Evolutionary conservation across 495 filamentous ascomycete genomes (phyloP).

Genomic region (Xylaria flabelliformis): DNA sequence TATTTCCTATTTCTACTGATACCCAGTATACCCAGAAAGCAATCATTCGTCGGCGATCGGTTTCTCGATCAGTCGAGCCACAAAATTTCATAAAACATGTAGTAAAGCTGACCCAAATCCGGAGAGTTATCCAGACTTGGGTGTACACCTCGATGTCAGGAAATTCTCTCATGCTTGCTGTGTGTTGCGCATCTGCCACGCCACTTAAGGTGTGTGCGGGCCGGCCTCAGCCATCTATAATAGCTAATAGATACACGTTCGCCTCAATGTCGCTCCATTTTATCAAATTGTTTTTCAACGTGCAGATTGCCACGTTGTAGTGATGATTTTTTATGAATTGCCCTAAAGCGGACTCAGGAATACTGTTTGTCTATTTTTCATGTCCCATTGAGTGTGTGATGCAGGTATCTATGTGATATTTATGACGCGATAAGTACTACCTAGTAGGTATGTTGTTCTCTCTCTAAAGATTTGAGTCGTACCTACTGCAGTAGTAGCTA

Average conservation of each 20-base stretch:
- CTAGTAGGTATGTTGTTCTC: too few species aligned
- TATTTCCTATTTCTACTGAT: conserved; percentile 46
- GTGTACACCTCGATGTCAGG: conserved; percentile 24
- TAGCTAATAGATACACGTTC: conserved; percentile 47
- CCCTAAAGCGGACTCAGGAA: too few species aligned
- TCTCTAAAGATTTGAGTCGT: too few species aligned
- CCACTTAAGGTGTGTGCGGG: conserved; percentile 33
- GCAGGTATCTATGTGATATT: too few species aligned
- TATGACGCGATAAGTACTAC: too few species aligned
- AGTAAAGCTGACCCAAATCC: conserved; percentile 14
- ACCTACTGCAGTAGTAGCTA: too few species aligned
- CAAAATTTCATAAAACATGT: conserved; percentile 13
- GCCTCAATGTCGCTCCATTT: conserved; percentile 24
- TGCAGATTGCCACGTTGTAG: not conserved
- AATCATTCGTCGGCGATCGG: conserved; percentile 30
- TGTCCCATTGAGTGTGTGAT: too few species aligned
- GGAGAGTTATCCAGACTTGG: conserved; percentile 2
- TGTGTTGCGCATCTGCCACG: conserved; percentile 31
- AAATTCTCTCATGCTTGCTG: conserved; percentile 26
- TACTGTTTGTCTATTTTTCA: too few species aligned
- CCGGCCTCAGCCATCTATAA: conserved; percentile 43
- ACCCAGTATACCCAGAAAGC: conserved; percentile 46
- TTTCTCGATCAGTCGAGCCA: conserved; percentile 7
- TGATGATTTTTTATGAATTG: not conserved
- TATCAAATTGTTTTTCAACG: not conserved